Conservation (phyloP, 345 rosid species). For the Carallia pectinifolia region DNA sequence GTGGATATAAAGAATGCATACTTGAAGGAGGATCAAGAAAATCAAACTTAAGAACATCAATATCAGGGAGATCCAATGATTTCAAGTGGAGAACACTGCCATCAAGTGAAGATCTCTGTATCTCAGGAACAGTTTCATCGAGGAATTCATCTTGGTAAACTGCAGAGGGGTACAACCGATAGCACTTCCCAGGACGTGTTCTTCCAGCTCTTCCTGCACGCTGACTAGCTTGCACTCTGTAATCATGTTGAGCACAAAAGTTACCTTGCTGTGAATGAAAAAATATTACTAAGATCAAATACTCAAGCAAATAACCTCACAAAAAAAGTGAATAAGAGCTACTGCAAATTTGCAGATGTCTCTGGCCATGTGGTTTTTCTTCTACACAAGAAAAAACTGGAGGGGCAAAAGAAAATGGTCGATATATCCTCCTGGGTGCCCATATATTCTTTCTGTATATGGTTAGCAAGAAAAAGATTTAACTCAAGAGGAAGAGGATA, state of each 20-base stretch:
- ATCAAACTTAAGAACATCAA: constrained; percentile 86
- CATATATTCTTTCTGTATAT: not conserved
- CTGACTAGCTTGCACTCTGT: constrained; percentile 97
- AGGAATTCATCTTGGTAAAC: constrained; percentile 77
- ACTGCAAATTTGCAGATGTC: too few relatives aligned
- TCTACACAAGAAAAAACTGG: too few relatives aligned
- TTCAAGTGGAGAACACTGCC: constrained; percentile 94
- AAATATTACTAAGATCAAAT: not conserved
- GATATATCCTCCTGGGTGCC: too few relatives aligned
- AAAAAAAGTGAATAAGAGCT: too few relatives aligned
- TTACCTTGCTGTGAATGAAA: not conserved
- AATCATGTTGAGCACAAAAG: constrained; percentile 15
- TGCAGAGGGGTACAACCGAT: constrained; percentile 72
- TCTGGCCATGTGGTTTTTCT: too few relatives aligned
- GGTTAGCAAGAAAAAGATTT: not conserved
- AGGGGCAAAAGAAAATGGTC: too few relatives aligned
- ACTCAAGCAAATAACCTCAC: not conserved
- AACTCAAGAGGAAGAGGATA: too few relatives aligned
- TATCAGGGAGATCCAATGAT: constrained; percentile 89
- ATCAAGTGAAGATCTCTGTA: constrained; percentile 92
- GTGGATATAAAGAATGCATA: constrained; percentile 28
- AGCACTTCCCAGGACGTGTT: constrained; percentile 96
- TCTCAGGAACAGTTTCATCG: constrained; percentile 93
- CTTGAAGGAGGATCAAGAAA: constrained; percentile 95
- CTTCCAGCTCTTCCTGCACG: constrained; percentile 99